phyloP scores from a whole-genome alignment of 192 early-diverging fungal species.

The Diversispora epigaea region DNA sequence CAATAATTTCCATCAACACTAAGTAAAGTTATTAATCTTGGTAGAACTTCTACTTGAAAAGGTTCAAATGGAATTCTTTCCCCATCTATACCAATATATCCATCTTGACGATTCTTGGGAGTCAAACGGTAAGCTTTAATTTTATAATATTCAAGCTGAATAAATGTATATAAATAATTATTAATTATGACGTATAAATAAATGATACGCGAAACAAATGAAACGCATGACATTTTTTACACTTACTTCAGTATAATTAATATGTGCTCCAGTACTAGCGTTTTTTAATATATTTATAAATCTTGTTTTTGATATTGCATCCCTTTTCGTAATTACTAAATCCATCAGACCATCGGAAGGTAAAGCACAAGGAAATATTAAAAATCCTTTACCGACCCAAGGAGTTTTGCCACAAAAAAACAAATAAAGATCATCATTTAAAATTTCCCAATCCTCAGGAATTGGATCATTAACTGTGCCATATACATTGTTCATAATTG shows the following conservation, averaged over 20 bases:
- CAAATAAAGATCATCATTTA: slow-evolving; percentile 44
- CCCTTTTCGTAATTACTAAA: slow-evolving; percentile 41
- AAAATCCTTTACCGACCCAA: slow-evolving; percentile 46
- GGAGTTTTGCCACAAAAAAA: slow-evolving; percentile 53
- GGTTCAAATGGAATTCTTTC: slow-evolving; percentile 53
- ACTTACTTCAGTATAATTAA: slow-evolving; percentile 45
- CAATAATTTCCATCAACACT: slow-evolving; percentile 45
- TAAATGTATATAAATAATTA: not conserved
- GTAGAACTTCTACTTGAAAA: slow-evolving; percentile 59
- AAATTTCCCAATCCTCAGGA: slow-evolving; percentile 46
- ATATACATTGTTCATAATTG: not conserved
- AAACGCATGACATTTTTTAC: not conserved
- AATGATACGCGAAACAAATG: not conserved
- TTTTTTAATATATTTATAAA: slow-evolving; percentile 41
- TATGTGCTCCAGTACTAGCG: slow-evolving; percentile 49
- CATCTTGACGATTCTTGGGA: slow-evolving; percentile 37
- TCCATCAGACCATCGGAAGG: slow-evolving; percentile 57
- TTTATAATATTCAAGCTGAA: slow-evolving; percentile 56
- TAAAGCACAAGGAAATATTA: slow-evolving; percentile 50
- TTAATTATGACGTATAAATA: not conserved
- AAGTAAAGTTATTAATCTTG: slow-evolving; percentile 44
- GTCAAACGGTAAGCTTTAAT: slow-evolving; percentile 55
- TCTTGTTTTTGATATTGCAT: slow-evolving; percentile 34
- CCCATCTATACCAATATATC: slow-evolving; percentile 57
- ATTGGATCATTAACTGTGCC: slow-evolving; percentile 40